These are phyloP conservation scores for Cucumis melo DNA, from an alignment of 306 rosid species.

Conservation along the genomic window DNA sequence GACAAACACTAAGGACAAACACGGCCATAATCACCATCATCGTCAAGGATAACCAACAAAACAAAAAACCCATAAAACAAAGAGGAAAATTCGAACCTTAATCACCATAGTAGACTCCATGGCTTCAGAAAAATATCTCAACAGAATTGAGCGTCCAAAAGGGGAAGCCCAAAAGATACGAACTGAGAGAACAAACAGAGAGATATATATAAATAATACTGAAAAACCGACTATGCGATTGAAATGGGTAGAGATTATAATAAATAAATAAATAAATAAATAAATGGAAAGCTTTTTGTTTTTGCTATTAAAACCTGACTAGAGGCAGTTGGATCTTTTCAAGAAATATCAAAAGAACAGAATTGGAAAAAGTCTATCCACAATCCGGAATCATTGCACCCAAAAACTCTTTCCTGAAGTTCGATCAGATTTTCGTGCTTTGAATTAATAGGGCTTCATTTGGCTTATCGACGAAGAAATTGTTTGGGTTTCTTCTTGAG, in stretches of 20 bases:
- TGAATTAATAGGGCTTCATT: not conserved
- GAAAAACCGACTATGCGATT: not conserved
- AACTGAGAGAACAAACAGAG: not conserved
- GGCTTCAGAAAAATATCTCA: not conserved
- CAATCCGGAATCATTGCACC: not conserved
- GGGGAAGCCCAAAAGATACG: not conserved
- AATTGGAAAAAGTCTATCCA: not conserved
- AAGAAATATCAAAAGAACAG: not conserved
- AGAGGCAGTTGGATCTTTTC: not conserved
- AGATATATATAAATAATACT: not conserved
- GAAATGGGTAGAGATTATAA: not conserved
- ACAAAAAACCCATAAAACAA: not conserved
- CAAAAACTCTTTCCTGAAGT: not conserved
- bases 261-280: not conserved
- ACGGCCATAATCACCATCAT: not conserved
- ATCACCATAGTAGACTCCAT: conserved; percentile 60
- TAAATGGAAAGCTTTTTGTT: not conserved
- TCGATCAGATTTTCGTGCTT: not conserved
- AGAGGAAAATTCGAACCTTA: conserved; percentile 42
- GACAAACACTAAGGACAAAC: not conserved
- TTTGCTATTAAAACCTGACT: not conserved
- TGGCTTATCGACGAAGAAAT: conserved; percentile 46
- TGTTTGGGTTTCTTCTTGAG: conserved; percentile 6
- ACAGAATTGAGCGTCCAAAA: conserved; percentile 14
- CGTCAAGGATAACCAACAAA: not conserved